These are phyloP conservation scores for Rhizopus microsporus DNA, from an alignment of 371 early-diverging fungal species.

Conservation along the genomic window DNA sequence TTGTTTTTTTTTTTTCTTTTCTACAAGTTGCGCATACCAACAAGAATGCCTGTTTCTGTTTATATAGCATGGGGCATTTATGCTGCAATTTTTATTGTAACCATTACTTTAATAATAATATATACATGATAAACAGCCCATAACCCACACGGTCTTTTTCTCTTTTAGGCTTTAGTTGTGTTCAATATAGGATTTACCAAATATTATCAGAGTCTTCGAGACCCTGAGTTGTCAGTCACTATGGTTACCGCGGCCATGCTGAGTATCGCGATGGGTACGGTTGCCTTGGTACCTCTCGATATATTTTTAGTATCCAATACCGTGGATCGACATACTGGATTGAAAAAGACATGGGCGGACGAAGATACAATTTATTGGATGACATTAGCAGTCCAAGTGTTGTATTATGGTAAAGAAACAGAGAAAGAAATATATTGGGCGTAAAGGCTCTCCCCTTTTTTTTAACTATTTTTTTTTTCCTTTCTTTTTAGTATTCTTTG, in stretches of 20 bases:
- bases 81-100: neutral
- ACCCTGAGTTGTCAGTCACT: conserved; percentile 45
- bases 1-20: conserved; percentile 1
- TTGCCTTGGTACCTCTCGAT: conserved; percentile 59
- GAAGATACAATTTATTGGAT: conserved; percentile 45
- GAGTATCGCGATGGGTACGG: conserved; percentile 41
- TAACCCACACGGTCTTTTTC: neutral
- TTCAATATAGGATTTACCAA: conserved; percentile 47
- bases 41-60: neutral
- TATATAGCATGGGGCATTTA: conserved; percentile 2
- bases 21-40: neutral
- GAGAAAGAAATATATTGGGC: neutral
- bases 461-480: conserved; percentile 1
- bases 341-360: conserved; percentile 64
- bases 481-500: conserved; percentile 37
- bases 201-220: conserved; percentile 48
- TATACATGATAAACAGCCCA: neutral
- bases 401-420: conserved; percentile 51
- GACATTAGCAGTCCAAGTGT: conserved; percentile 32
- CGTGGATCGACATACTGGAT: conserved; percentile 51
- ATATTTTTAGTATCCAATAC: conserved; percentile 65
- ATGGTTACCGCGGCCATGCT: conserved; percentile 43
- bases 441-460: neutral
- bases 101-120: neutral
- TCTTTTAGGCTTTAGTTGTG: conserved; percentile 33